Percentiles rank a stretch among this genome's conserved stretches.
phyloP scores from a whole-genome alignment of 306 rosid genomes.

The Fragaria ananassa region DNA sequence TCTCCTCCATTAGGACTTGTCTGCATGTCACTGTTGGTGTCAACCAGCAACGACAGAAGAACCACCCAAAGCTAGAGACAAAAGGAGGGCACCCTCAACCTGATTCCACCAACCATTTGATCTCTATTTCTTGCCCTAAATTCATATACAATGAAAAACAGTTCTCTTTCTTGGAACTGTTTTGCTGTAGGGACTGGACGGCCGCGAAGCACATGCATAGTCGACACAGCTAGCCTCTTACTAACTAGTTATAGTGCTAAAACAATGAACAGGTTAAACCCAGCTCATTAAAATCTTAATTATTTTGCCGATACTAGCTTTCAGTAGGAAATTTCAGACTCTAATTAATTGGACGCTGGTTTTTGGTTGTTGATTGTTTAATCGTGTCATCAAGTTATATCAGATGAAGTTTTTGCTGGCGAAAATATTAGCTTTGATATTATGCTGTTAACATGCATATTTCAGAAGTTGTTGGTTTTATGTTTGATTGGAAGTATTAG shows the following conservation, averaged over 20 bases:
- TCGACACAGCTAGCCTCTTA: background rate
- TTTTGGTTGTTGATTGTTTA: background rate
- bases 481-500: no score
- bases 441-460: no score
- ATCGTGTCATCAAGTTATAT: background rate
- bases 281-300: background rate
- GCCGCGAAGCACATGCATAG: constrained; percentile 47
- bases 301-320: background rate
- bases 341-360: background rate
- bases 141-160: constrained; percentile 13
- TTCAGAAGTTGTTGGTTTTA: no score
- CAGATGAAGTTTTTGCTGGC: background rate
- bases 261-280: background rate
- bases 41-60: constrained; percentile 55
- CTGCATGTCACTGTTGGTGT: constrained; percentile 46
- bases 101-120: constrained; percentile 54
- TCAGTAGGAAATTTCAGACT: background rate
- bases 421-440: background rate
- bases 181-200: constrained; percentile 37
- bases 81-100: constrained; percentile 50
- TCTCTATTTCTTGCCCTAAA: constrained; percentile 23
- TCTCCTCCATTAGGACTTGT: constrained; percentile 41
- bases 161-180: constrained; percentile 26
- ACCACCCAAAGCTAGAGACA: constrained; percentile 77
- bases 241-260: constrained; percentile 11